phyloP scores from a whole-genome alignment of 495 filamentous ascomycete genomes.

The Ascodesmis nigricans region DNA sequence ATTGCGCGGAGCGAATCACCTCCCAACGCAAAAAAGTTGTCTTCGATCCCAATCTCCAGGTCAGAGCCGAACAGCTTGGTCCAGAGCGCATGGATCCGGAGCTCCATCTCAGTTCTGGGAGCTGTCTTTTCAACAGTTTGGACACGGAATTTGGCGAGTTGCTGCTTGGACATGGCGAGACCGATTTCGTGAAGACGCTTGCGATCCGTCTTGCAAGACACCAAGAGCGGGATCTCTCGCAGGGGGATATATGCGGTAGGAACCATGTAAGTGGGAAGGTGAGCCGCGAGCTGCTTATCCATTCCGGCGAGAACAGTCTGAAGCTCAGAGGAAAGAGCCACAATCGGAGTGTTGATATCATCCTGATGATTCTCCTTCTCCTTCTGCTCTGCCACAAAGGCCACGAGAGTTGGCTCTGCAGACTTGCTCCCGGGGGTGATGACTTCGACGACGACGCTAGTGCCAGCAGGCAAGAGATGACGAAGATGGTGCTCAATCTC shows the following conservation, averaged over 20 bases:
- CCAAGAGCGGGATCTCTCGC: constrained; percentile 28
- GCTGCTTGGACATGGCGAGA: constrained; percentile 2
- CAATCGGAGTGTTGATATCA: neutral
- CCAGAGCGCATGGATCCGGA: constrained; percentile 12
- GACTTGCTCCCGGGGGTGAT: no score
- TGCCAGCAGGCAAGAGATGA: constrained; percentile 28
- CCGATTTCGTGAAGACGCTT: constrained; percentile 20
- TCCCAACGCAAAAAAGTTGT: constrained; percentile 42
- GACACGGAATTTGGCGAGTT: constrained; percentile 3
- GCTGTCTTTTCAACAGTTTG: constrained; percentile 8
- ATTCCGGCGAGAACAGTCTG: no score
- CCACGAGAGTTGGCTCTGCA: no score
- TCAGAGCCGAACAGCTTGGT: constrained; percentile 6
- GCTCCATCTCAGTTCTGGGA: constrained; percentile 6
- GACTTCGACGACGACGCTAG: constrained; percentile 15
- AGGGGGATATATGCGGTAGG: constrained; percentile 31
- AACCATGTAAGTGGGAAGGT: constrained; percentile 33
- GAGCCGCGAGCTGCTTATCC: constrained; percentile 2
- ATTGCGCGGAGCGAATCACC: constrained; percentile 52
- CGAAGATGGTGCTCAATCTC: constrained; percentile 19
- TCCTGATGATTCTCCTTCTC: neutral
- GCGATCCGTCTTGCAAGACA: constrained; percentile 33
- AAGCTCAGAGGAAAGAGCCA: no score
- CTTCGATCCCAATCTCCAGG: neutral
- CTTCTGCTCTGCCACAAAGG: neutral